These are phyloP conservation scores for Colletotrichum camelliae DNA, from an alignment of 2,329 filamentous ascomycete species.

Conservation along the genomic window DNA sequence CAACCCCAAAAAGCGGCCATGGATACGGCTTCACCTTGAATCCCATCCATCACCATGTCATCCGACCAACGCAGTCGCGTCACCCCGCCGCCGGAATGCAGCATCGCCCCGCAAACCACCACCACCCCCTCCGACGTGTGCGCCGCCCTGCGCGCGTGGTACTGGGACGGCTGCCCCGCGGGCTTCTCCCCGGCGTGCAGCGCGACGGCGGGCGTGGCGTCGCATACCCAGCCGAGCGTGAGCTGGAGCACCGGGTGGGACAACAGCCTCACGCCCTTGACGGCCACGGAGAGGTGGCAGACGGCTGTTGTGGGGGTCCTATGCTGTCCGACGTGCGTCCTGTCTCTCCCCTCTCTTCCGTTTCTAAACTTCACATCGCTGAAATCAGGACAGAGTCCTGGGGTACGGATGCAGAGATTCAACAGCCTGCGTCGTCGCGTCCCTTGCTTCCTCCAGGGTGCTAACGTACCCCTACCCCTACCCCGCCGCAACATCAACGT, in stretches of 20 bases:
- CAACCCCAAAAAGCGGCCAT: too few species aligned
- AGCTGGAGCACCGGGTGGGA: background rate
- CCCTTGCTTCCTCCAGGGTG: background rate
- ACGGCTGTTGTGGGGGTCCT: background rate
- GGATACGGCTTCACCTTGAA: too few species aligned
- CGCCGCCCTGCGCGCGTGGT: background rate
- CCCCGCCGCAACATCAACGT: background rate
- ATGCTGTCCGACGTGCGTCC: background rate
- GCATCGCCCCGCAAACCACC: background rate
- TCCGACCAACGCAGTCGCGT: background rate
- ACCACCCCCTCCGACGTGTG: background rate
- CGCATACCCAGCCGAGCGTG: background rate
- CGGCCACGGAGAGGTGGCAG: background rate
- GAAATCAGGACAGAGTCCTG: too few species aligned
- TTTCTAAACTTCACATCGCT: too few species aligned
- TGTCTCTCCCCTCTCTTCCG: too few species aligned
- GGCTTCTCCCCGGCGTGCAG: background rate
- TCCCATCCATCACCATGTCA: background rate
- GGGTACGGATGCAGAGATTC: too few species aligned
- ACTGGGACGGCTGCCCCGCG: background rate
- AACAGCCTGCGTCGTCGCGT: background rate
- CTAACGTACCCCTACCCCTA: background rate
- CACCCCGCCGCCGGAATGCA: background rate
- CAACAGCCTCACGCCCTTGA: background rate
- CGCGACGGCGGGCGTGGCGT: background rate